Percentiles rank a stretch among this genome's conserved stretches.
phyloP scores from a whole-genome alignment of 345 rosid genomes.

The Lepidium aucheri region DNA sequence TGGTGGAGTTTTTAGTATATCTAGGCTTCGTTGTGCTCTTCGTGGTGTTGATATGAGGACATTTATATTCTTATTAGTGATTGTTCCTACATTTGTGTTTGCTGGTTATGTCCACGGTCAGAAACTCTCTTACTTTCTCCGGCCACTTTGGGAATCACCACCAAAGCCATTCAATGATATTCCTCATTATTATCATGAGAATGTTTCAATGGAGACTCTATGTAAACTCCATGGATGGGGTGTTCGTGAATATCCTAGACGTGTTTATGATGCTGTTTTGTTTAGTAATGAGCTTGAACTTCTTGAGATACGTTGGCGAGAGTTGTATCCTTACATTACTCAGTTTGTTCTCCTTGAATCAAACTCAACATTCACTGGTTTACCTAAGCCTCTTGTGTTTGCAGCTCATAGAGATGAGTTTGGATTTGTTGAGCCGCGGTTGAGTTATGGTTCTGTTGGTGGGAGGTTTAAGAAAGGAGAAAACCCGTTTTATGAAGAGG shows the following conservation, averaged over 20 bases:
- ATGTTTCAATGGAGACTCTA: conserved; percentile 54
- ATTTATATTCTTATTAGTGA: conserved; percentile 41
- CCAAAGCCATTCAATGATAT: conserved; percentile 56
- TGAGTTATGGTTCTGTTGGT: conserved; percentile 52
- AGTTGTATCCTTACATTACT: conserved; percentile 54
- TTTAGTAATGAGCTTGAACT: conserved; percentile 65
- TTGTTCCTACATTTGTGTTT: conserved; percentile 44
- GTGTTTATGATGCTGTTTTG: conserved; percentile 63
- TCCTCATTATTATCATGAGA: conserved; percentile 63
- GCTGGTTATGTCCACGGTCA: conserved; percentile 48
- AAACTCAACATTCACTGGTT: conserved; percentile 63
- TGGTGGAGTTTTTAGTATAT: conserved; percentile 45
- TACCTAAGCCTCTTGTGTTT: conserved; percentile 46
- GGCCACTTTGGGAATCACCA: conserved; percentile 67
- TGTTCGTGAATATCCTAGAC: conserved; percentile 62
- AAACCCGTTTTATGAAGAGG: conserved; percentile 64
- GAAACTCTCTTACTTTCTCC: conserved; percentile 57
- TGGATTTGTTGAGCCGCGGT: conserved; percentile 47
- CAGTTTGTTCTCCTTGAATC: conserved; percentile 69
- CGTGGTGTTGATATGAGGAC: conserved; percentile 70
- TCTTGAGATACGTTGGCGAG: conserved; percentile 56
- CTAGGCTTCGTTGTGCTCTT: conserved; percentile 65
- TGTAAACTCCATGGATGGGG: conserved; percentile 80
- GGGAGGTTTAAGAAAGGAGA: conserved; percentile 59
- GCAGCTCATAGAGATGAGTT: conserved; percentile 41